A percentile compares a stretch with the other conserved stretches of the same genome.
Evolutionary conservation across 140 eudicot species (phyloP).

Genomic region (Oenanthe javanica): DNA sequence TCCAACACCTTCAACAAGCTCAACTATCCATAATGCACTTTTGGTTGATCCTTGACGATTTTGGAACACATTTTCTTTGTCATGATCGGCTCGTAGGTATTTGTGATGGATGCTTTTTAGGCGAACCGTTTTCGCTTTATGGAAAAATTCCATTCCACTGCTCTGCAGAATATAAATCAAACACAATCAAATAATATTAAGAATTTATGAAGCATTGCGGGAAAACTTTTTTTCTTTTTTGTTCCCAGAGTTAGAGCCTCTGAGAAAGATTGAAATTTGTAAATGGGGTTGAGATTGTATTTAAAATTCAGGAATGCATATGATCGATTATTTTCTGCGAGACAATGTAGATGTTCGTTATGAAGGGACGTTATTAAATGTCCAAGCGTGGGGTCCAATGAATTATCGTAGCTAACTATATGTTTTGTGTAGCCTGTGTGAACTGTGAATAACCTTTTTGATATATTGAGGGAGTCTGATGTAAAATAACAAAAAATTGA

Average conservation of each 20-base stretch:
- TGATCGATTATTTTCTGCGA: not conserved
- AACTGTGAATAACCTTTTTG: not conserved
- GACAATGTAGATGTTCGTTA: slow-evolving; percentile 22
- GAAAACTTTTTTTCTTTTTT: not conserved
- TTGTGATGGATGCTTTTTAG: not conserved
- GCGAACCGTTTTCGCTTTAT: not conserved
- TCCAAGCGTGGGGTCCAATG: not conserved
- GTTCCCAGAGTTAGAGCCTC: too few species aligned
- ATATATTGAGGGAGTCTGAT: too few species aligned
- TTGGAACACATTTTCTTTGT: slow-evolving; percentile 30
- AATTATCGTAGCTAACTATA: not conserved
- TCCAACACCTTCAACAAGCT: slow-evolving; percentile 23
- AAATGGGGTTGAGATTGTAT: not conserved
- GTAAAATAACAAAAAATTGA: not conserved
- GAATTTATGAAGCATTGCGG: not conserved
- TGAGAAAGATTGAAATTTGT: not conserved
- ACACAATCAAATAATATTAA: not conserved
- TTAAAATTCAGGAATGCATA: not conserved
- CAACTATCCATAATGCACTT: slow-evolving; percentile 45
- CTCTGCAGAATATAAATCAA: not conserved
- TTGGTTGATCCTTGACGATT: slow-evolving; percentile 42
- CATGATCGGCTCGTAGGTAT: not conserved
- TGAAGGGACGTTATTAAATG: not conserved
- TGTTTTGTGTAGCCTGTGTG: not conserved
- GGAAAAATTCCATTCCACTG: not conserved